These are phyloP conservation scores for Solanum gandarillasii DNA, from an alignment of 257 asterid genomes.

Conservation along the genomic window DNA sequence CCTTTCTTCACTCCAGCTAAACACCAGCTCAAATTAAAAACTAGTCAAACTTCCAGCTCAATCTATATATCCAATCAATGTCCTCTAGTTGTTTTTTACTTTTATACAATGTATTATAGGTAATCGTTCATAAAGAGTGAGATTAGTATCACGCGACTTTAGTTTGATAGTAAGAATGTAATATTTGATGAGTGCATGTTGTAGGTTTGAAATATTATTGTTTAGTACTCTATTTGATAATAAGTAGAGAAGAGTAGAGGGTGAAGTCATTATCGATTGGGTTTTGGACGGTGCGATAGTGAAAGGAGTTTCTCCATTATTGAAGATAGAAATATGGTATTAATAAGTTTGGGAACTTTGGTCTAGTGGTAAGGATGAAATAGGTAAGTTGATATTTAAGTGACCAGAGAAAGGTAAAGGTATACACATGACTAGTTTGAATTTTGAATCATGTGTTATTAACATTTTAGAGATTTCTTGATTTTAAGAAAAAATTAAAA, in stretches of 20 bases:
- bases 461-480: too few species aligned
- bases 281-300: background rate
- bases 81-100: background rate
- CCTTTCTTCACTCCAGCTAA: background rate
- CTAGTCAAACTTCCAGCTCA: background rate
- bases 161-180: background rate
- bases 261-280: background rate
- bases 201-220: background rate
- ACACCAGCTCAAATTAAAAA: background rate
- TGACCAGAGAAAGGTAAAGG: too few species aligned
- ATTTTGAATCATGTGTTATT: background rate
- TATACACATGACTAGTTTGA: background rate
- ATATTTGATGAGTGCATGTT: background rate
- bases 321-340: background rate
- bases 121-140: background rate
- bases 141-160: background rate
- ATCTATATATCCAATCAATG: background rate
- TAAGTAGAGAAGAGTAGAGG: background rate
- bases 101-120: background rate
- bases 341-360: background rate
- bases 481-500: too few species aligned
- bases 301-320: background rate
- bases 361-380: background rate
- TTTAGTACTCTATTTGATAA: background rate
- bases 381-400: background rate